phyloP scores from a whole-genome alignment of 176 grass and related monocot genomes.

The Rhipidocladum racemiflorum region DNA sequence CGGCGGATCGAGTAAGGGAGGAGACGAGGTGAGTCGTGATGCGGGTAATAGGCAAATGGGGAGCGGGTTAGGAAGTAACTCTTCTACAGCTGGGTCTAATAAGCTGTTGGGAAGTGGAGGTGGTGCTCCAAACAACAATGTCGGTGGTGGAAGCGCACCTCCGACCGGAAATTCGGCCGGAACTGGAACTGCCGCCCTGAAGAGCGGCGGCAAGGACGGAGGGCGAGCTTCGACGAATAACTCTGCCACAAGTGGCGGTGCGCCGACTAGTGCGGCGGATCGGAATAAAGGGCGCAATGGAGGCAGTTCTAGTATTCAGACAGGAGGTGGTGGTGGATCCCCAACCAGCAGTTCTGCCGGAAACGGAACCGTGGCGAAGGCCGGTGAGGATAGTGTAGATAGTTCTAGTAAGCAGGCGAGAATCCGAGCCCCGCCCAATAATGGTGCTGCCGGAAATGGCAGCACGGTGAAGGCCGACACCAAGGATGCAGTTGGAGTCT shows the following conservation, averaged over 20 bases:
- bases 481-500: not conserved
- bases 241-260: constrained; percentile 7
- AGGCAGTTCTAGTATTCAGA: constrained; percentile 4
- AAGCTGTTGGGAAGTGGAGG: constrained; percentile 23
- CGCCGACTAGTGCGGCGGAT: not conserved
- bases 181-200: not conserved
- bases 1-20: constrained; percentile 27
- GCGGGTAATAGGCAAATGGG: not conserved
- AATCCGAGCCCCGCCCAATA: not conserved
- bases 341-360: constrained; percentile 11
- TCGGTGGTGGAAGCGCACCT: not conserved
- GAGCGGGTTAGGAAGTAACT: not conserved
- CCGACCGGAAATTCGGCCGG: not conserved
- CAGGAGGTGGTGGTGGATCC: constrained; percentile 19
- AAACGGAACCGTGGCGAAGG: not conserved
- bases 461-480: not conserved
- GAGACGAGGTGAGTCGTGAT: constrained; percentile 13
- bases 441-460: constrained; percentile 4
- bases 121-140: constrained; percentile 37
- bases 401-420: constrained; percentile 8
- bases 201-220: not conserved
- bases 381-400: not conserved
- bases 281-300: not conserved
- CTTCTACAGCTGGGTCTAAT: not conserved
- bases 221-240: not conserved